phyloP scores from a whole-genome alignment of 768 basidiomycete genomes.

The Holtermannia corniformis region DNA sequence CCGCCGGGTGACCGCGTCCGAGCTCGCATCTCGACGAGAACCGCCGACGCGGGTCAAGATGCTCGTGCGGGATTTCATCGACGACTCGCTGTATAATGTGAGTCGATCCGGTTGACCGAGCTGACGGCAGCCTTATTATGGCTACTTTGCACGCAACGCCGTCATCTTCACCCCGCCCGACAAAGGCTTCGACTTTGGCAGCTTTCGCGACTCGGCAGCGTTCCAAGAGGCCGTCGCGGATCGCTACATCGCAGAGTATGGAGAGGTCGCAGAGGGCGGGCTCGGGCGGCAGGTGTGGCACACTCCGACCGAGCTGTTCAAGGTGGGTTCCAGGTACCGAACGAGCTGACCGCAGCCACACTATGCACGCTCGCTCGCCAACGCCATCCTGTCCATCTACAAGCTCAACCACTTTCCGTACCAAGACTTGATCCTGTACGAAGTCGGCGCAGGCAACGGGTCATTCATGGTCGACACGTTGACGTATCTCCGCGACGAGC shows the following conservation, averaged over 20 bases:
- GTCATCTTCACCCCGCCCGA: conserved; percentile 60
- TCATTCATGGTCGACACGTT: conserved; percentile 85
- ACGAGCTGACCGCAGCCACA: conserved; percentile 55
- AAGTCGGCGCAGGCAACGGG: conserved; percentile 96
- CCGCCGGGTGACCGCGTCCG: conserved; percentile 33
- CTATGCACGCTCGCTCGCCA: conserved; percentile 84
- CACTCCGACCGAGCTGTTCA: conserved; percentile 94
- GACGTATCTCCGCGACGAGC: conserved; percentile 60
- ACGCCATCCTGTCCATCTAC: conserved; percentile 82
- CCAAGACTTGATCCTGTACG: conserved; percentile 90
- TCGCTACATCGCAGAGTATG: conserved; percentile 49
- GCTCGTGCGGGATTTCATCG: conserved; percentile 92
- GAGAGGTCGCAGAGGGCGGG: conserved; percentile 31
- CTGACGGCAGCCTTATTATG: conserved; percentile 62
- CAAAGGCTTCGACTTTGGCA: conserved; percentile 58
- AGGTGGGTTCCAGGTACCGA: conserved; percentile 50
- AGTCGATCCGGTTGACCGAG: conserved; percentile 3
- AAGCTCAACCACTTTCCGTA: conserved; percentile 92
- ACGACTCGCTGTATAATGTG: conserved; percentile 86
- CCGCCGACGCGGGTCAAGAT: conserved; percentile 80
- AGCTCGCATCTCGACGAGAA: conserved; percentile 22
- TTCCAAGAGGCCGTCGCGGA: conserved; percentile 74
- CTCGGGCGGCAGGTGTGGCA: conserved; percentile 84
- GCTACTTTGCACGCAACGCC: conserved; percentile 90
- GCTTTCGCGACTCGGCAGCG: conserved; percentile 57